A percentile compares a stretch with the other conserved stretches of the same genome.
Conservation (phyloP, 73 alveolate species). For the Urostyla sp. region DNA sequence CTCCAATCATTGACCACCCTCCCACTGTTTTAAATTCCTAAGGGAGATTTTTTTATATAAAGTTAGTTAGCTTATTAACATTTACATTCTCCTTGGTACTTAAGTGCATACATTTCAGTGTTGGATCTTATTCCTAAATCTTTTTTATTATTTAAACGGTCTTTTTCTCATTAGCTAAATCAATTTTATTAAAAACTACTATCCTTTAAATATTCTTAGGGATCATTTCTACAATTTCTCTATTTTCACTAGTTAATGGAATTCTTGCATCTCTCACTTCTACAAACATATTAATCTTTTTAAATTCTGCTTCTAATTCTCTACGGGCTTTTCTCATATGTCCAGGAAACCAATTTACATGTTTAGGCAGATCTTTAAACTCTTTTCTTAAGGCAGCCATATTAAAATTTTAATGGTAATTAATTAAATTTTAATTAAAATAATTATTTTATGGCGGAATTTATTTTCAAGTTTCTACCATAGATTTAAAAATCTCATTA, state of each 20-base stretch:
- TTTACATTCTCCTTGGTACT: conserved; percentile 78
- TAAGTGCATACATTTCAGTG: conserved; percentile 58
- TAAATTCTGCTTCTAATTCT: conserved; percentile 62
- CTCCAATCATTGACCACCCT: conserved; percentile 88
- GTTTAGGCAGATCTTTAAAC: conserved; percentile 15
- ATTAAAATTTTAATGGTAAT: background rate
- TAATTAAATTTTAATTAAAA: background rate
- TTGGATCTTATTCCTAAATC: conserved; percentile 50
- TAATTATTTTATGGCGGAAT: too few relatives aligned
- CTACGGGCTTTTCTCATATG: conserved; percentile 90
- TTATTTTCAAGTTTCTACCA: too few relatives aligned
- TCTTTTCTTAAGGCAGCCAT: conserved; percentile 11
- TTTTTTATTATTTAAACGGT: conserved; percentile 69
- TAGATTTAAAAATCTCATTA: too few relatives aligned
- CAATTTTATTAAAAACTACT: conserved; percentile 85
- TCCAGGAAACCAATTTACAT: conserved; percentile 92
- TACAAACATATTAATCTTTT: conserved; percentile 77
- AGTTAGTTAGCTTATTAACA: conserved; percentile 63
- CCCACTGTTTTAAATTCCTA: conserved; percentile 91
- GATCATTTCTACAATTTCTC: conserved; percentile 66
- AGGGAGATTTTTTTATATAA: conserved; percentile 56
- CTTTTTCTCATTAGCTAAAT: conserved; percentile 72
- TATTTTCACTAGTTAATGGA: conserved; percentile 78
- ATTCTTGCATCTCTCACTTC: conserved; percentile 93
- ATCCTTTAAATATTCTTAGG: conserved; percentile 66